A percentile compares a stretch with the other conserved stretches of the same genome.
phyloP scores from a whole-genome alignment of 495 filamentous ascomycete genomes.

The Aeminium ludgeri region DNA sequence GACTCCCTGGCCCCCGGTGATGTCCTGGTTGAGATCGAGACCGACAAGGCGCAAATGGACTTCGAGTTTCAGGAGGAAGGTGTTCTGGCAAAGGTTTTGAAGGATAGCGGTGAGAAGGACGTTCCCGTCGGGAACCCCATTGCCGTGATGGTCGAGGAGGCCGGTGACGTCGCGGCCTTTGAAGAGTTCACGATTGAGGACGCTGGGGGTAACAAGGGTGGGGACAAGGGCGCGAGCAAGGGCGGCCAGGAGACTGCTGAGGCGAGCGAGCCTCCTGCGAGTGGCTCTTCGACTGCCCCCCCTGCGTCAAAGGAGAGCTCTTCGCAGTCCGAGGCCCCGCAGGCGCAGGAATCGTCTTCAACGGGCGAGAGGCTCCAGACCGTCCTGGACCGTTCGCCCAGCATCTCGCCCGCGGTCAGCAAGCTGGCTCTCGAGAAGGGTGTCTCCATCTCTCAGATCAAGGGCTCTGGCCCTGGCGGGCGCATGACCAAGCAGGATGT shows the following conservation, averaged over 20 bases:
- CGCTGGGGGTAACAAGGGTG: slow-evolving; percentile 66
- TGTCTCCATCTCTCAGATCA: slow-evolving; percentile 58
- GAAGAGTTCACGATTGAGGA: slow-evolving; percentile 75
- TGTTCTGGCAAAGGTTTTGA: slow-evolving; percentile 85
- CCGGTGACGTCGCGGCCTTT: slow-evolving; percentile 69
- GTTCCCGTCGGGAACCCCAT: slow-evolving; percentile 91
- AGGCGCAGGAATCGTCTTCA: slow-evolving; percentile 52
- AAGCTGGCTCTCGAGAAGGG: slow-evolving; percentile 73
- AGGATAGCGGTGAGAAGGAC: slow-evolving; percentile 87
- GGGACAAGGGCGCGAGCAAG: slow-evolving; percentile 40
- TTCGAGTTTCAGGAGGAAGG: slow-evolving; percentile 99
- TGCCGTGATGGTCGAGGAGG: slow-evolving; percentile 85
- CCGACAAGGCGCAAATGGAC: slow-evolving; percentile 99
- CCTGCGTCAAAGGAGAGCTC: slow-evolving; percentile 29
- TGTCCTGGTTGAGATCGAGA: slow-evolving; percentile 98
- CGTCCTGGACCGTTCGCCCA: slow-evolving; percentile 61
- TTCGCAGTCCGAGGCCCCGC: slow-evolving; percentile 20
- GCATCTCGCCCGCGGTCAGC: slow-evolving; percentile 58
- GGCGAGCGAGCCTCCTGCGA: slow-evolving; percentile 39
- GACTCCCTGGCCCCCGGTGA: slow-evolving; percentile 80
- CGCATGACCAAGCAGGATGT: slow-evolving; percentile 83
- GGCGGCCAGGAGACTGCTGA: slow-evolving; percentile 40
- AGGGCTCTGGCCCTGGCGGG: slow-evolving; percentile 75
- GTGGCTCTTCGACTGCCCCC: slow-evolving; percentile 39
- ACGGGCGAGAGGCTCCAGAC: slow-evolving; percentile 65